Evolutionary conservation across 169 alveolate species (phyloP).

Genomic region (Plasmodium sp.): DNA sequence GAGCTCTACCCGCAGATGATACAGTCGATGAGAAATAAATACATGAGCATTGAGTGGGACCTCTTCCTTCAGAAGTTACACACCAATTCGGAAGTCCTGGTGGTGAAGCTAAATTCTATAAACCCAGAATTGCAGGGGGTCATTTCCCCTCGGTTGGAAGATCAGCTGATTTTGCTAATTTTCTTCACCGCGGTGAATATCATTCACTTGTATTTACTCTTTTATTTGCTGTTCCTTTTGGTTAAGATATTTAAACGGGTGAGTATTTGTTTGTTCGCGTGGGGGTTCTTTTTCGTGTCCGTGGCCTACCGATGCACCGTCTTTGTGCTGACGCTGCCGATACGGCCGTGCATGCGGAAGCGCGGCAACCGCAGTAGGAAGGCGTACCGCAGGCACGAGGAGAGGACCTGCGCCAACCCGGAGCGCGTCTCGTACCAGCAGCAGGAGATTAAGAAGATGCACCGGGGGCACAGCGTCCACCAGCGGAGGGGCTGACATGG

Average conservation of each 20-base stretch:
- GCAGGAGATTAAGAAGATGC: slow-evolving; percentile 16
- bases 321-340: slow-evolving; percentile 30
- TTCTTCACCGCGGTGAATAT: slow-evolving; percentile 17
- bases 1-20: background rate
- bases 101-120: slow-evolving; percentile 30
- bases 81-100: slow-evolving; percentile 11
- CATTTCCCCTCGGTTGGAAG: background rate
- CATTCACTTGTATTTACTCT: slow-evolving; percentile 36
- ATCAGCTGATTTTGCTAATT: slow-evolving; percentile 20
- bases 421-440: slow-evolving; percentile 24
- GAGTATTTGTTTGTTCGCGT: background rate
- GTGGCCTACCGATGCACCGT: background rate
- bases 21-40: background rate
- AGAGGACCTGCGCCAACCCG: background rate
- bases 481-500: slow-evolving; percentile 9
- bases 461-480: slow-evolving; percentile 1
- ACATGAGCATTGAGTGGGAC: background rate
- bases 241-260: background rate
- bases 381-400: slow-evolving; percentile 28
- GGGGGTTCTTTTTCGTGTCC: background rate
- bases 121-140: slow-evolving; percentile 48
- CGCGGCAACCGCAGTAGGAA: background rate
- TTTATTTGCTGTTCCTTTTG: slow-evolving; percentile 13
- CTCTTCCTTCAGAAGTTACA: background rate
- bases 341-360: slow-evolving; percentile 22